Percentiles rank a stretch among this genome's conserved stretches.
Conservation (phyloP, 2,329 filamentous ascomycete genomes). For the Clonostachys solani region DNA sequence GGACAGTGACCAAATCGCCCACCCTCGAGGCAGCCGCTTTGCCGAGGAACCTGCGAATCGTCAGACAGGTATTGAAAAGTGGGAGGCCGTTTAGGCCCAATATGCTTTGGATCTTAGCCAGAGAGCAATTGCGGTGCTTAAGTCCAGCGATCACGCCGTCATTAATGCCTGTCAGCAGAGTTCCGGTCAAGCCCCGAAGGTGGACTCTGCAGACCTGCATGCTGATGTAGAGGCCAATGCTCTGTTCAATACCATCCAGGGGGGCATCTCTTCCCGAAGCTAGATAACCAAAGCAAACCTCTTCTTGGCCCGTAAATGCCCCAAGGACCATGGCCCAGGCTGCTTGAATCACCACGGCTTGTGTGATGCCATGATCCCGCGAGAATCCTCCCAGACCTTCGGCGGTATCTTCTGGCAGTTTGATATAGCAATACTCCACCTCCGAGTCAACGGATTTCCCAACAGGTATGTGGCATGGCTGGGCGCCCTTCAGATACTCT, state of each 20-base stretch:
- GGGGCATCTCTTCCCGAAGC: slow-evolving; percentile 49
- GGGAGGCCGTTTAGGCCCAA: neutral
- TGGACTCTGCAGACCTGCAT: slow-evolving; percentile 39
- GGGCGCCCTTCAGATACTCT: neutral
- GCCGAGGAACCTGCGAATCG: no score
- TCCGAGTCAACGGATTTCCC: neutral
- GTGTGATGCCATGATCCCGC: slow-evolving; percentile 27
- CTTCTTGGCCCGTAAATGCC: slow-evolving; percentile 36
- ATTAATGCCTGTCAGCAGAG: no score
- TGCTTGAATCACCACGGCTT: slow-evolving; percentile 44
- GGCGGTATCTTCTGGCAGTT: no score
- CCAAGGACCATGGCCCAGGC: slow-evolving; percentile 47
- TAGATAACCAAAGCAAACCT: slow-evolving; percentile 50
- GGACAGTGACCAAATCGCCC: no score
- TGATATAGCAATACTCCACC: no score
- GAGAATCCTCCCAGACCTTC: neutral
- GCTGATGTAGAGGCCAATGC: slow-evolving; percentile 49
- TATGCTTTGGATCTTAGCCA: slow-evolving; percentile 4
- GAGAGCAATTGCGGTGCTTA: slow-evolving; percentile 1
- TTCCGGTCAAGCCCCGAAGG: no score
- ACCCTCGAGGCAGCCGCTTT: no score
- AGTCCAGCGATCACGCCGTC: neutral
- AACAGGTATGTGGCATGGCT: neutral
- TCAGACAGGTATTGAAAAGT: slow-evolving; percentile 9
- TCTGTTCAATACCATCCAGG: slow-evolving; percentile 38